Evolutionary conservation across 176 grass and related monocot genomes (phyloP).

Genomic region (Tillandsia fasciculata): DNA sequence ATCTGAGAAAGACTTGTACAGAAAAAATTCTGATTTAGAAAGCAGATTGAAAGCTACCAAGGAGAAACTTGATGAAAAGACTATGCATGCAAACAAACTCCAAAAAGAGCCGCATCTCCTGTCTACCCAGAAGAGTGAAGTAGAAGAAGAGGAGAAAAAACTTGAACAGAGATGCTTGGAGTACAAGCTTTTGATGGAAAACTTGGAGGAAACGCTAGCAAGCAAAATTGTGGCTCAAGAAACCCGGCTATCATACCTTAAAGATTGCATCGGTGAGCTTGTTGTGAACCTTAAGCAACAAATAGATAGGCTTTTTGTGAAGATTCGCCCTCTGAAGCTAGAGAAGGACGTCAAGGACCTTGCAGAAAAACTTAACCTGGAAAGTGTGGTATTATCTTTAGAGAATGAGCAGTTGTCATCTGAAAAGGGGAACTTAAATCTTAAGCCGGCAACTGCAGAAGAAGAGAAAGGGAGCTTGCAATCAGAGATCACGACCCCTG

Average conservation of each 20-base stretch:
- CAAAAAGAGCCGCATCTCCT: conserved; percentile 26
- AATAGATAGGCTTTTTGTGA: conserved; percentile 27
- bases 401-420: too few species aligned
- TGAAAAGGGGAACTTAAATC: too few species aligned
- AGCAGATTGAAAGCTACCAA: conserved; percentile 30
- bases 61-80: conserved; percentile 31
- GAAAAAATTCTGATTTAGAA: conserved; percentile 30
- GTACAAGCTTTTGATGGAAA: conserved; percentile 29
- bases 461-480: too few species aligned
- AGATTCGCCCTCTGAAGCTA: conserved; percentile 22
- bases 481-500: too few species aligned
- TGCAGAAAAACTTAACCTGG: conserved; percentile 18
- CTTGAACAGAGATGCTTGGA: conserved; percentile 27
- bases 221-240: conserved; percentile 40
- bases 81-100: conserved; percentile 23
- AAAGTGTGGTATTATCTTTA: too few species aligned
- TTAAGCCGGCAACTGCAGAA: too few species aligned
- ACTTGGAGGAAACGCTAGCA: conserved; percentile 40
- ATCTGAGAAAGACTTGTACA: conserved; percentile 22
- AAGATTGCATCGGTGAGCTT: conserved; percentile 20
- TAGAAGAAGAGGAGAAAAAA: conserved; percentile 45
- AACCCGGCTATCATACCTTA: conserved; percentile 21
- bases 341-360: conserved; percentile 19
- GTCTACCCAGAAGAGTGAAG: conserved; percentile 34
- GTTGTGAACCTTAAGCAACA: conserved; percentile 28